phyloP scores from a whole-genome alignment of 257 asterid genomes.

The Ilex aquifolium region DNA sequence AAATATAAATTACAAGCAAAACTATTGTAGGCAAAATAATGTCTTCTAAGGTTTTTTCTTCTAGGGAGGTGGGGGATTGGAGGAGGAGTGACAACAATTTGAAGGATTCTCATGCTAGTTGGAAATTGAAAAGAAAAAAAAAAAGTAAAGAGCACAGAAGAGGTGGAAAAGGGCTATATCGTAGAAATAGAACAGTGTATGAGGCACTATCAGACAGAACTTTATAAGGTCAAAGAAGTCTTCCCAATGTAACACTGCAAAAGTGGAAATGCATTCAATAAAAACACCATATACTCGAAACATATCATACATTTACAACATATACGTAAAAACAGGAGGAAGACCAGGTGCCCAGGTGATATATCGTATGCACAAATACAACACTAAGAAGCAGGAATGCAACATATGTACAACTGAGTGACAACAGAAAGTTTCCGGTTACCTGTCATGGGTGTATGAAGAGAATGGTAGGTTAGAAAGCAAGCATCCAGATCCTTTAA shows the following conservation, averaged over 20 bases:
- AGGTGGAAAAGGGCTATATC: too few species aligned
- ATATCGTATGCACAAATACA: not conserved
- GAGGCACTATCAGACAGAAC: too few species aligned
- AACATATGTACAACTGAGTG: not conserved
- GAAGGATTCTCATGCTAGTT: too few species aligned
- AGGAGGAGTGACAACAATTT: too few species aligned
- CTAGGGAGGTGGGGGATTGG: too few species aligned
- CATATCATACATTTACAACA: not conserved
- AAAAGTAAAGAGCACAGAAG: too few species aligned
- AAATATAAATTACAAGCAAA: not conserved
- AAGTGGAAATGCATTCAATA: too few species aligned
- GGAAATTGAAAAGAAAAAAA: too few species aligned
- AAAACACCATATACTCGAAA: not conserved
- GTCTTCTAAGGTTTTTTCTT: too few species aligned
- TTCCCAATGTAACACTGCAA: too few species aligned
- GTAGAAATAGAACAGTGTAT: too few species aligned
- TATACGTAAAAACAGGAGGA: not conserved
- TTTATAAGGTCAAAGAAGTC: too few species aligned
- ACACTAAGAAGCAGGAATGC: not conserved
- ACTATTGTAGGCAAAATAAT: not conserved
- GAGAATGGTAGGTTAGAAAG: constrained; percentile 88
- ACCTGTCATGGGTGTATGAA: constrained; percentile 77
- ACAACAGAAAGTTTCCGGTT: constrained; percentile 3
- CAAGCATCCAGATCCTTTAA: constrained; percentile 88
- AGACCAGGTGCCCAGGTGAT: not conserved